A percentile compares a stretch with the other conserved stretches of the same genome.
phyloP scores from a whole-genome alignment of 106 monocot species.

The Dendrobium nobile region DNA sequence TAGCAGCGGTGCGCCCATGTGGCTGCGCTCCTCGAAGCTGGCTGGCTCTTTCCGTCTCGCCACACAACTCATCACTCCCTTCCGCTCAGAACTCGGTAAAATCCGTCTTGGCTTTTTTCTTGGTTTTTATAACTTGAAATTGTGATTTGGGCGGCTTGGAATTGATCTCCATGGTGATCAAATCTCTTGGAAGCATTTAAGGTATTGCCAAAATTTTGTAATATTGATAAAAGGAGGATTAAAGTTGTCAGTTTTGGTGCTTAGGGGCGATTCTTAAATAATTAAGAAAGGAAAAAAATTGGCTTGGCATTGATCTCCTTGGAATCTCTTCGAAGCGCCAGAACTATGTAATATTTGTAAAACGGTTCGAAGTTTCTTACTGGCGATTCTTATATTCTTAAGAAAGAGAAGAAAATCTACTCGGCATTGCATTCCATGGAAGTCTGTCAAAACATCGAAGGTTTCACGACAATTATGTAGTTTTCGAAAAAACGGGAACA shows the following conservation, averaged over 20 bases:
- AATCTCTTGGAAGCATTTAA: neutral
- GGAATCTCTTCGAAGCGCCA: no score
- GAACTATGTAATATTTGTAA: neutral
- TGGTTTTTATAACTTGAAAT: neutral
- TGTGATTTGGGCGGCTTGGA: no score
- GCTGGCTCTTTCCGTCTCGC: conserved; percentile 12
- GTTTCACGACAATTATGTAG: neutral
- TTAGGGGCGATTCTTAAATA: neutral
- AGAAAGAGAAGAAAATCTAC: no score
- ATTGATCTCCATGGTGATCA: no score
- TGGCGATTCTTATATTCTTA: neutral
- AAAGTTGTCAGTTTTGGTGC: neutral
- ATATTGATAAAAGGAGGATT: neutral
- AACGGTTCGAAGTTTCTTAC: neutral
- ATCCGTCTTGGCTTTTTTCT: neutral
- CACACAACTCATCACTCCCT: neutral
- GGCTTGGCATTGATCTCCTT: no score
- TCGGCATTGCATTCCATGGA: no score
- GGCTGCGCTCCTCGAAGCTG: conserved; percentile 10
- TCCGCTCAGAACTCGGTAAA: conserved; percentile 13
- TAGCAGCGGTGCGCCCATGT: conserved; percentile 22
- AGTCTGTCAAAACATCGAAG: neutral
- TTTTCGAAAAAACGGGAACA: neutral
- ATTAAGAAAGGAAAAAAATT: no score
- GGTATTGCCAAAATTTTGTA: neutral